Conservation (phyloP, 192 early-diverging fungal species). For the Allomyces arbusculus region DNA sequence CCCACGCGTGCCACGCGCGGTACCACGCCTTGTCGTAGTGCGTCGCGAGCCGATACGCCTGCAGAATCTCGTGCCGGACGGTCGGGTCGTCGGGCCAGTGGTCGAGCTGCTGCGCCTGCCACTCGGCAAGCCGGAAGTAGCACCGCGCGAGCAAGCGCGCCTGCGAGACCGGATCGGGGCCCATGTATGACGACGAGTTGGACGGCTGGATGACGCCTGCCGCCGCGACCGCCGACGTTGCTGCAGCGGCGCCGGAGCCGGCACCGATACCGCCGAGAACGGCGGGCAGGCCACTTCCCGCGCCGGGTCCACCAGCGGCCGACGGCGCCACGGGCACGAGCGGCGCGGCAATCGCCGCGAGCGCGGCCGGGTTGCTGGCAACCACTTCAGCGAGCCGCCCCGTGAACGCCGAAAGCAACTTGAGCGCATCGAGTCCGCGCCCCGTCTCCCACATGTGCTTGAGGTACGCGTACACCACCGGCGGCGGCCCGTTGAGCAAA, state of each 20-base stretch:
- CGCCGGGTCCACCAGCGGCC: neutral
- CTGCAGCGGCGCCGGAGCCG: no score
- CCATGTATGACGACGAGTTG: neutral
- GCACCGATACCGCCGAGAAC: no score
- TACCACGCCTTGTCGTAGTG: conserved; percentile 82
- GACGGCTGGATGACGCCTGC: no score
- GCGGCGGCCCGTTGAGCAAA: conserved; percentile 25
- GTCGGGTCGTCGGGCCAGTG: conserved; percentile 82
- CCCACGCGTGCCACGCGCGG: conserved; percentile 94
- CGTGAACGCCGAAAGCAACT: conserved; percentile 58
- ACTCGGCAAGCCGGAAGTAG: conserved; percentile 86
- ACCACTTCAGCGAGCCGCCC: conserved; percentile 35
- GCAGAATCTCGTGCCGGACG: conserved; percentile 84
- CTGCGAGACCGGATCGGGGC: conserved; percentile 12
- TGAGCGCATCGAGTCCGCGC: conserved; percentile 40
- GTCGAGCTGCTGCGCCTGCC: conserved; percentile 54
- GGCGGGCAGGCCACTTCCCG: neutral
- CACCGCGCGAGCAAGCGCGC: conserved; percentile 49
- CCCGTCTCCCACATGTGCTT: conserved; percentile 75
- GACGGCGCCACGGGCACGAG: neutral
- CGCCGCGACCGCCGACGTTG: no score
- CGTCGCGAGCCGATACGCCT: conserved; percentile 66
- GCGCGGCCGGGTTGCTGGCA: neutral
- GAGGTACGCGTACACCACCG: conserved; percentile 75
- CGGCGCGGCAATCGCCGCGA: neutral